phyloP scores from a whole-genome alignment of 2,329 filamentous ascomycete species.

The Sporothrix pseudoabietina region DNA sequence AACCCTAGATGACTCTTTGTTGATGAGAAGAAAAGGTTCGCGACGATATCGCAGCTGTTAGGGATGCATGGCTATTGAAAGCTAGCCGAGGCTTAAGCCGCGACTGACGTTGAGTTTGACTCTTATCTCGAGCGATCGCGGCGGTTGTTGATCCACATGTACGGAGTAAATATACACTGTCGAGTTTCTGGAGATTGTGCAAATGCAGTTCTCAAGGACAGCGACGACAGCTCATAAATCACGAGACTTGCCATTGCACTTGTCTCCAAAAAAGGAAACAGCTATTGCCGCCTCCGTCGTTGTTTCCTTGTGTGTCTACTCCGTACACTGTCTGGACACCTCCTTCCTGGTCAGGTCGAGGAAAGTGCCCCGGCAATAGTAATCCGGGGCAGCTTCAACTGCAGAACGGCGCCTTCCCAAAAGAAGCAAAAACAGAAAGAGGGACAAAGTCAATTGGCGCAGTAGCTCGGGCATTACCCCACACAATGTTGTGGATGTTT shows the following conservation, averaged over 20 bases:
- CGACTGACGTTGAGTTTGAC: background rate
- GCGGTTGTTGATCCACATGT: background rate
- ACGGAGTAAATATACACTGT: background rate
- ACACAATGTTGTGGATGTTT: background rate
- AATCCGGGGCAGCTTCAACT: conserved; percentile 9
- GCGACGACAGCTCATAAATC: background rate
- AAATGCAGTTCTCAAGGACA: too few relatives aligned
- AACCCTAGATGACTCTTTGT: background rate
- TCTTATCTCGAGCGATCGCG: conserved; percentile 15
- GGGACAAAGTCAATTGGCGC: background rate
- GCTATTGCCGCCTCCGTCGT: background rate
- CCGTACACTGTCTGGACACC: background rate
- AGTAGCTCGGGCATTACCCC: background rate
- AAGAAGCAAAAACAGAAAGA: background rate
- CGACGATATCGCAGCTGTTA: background rate
- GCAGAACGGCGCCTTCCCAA: conserved; percentile 18
- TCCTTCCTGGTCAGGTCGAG: background rate
- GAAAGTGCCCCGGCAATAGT: conserved; percentile 7
- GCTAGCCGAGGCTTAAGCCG: conserved; percentile 15
- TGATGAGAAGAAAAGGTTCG: background rate
- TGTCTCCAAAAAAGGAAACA: background rate
- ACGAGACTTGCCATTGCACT: background rate
- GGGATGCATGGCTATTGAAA: background rate
- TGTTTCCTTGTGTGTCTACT: background rate
- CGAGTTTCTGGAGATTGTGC: background rate